phyloP scores from a whole-genome alignment of 2,329 filamentous ascomycete genomes.

The Fusarium bactridioides region DNA sequence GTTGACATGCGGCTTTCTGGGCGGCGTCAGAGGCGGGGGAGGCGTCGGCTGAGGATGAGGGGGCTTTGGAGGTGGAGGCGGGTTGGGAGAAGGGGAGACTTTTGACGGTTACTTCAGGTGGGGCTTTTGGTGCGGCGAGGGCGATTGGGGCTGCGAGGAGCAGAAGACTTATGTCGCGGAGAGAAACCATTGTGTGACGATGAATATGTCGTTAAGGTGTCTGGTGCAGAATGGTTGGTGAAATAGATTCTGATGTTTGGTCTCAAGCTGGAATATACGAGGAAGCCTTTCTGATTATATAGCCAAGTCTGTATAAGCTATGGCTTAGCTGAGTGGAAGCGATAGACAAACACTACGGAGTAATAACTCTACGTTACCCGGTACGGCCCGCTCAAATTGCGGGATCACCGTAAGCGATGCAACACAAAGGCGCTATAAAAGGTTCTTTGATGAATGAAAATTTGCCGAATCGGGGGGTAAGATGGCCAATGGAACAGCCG shows the following conservation, averaged over 20 bases:
- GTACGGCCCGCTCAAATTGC: background rate
- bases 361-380: background rate
- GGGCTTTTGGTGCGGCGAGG: background rate
- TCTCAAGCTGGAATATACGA: accelerated
- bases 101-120: background rate
- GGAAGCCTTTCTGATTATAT: accelerated
- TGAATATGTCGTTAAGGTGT: too few relatives aligned
- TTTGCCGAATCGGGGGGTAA: accelerated
- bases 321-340: background rate
- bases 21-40: accelerated
- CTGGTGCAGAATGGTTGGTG: background rate
- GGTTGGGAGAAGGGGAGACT: background rate
- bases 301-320: background rate
- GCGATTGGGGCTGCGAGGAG: background rate
- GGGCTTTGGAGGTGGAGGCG: background rate
- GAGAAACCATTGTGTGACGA: background rate
- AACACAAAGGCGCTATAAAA: background rate
- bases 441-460: accelerated
- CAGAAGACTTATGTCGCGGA: background rate
- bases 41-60: background rate
- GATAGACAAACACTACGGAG: background rate
- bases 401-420: background rate
- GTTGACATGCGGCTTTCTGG: background rate
- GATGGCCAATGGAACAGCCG: background rate
- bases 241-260: background rate